Percentiles rank a stretch among this genome's conserved stretches.
Conservation (phyloP, 495 filamentous ascomycete species). For the Ascodesmis nigricans region DNA sequence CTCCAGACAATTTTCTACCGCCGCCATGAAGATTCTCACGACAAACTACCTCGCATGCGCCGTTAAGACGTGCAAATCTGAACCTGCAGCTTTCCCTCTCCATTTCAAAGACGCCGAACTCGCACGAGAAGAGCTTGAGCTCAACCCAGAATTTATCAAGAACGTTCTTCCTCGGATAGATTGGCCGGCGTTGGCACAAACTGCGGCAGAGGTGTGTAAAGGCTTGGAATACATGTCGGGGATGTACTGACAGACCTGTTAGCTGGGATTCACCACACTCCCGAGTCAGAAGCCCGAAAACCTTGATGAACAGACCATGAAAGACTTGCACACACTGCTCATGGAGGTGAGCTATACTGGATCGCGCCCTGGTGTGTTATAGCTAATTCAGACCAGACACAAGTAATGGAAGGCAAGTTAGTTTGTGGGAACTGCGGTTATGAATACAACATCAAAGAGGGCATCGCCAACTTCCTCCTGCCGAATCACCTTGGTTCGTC, state of each 20-base stretch:
- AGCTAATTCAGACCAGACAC: slow-evolving; percentile 31
- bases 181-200: slow-evolving; percentile 53
- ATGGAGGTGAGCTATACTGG: slow-evolving; percentile 33
- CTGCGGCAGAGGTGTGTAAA: slow-evolving; percentile 51
- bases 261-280: slow-evolving; percentile 69
- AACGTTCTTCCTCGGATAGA: slow-evolving; percentile 76
- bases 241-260: slow-evolving; percentile 2
- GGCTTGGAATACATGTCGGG: not conserved
- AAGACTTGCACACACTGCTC: slow-evolving; percentile 59
- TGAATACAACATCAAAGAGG: slow-evolving; percentile 79
- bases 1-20: too few relatives aligned
- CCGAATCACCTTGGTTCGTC: slow-evolving; percentile 86
- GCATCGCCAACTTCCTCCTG: slow-evolving; percentile 87
- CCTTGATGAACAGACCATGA: slow-evolving; percentile 40
- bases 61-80: slow-evolving; percentile 73
- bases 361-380: not conserved
- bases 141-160: slow-evolving; percentile 52
- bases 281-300: slow-evolving; percentile 38
- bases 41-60: slow-evolving; percentile 95
- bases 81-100: slow-evolving; percentile 55
- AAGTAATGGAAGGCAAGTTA: slow-evolving; percentile 65
- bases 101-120: slow-evolving; percentile 83
- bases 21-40: slow-evolving; percentile 75
- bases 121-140: slow-evolving; percentile 52
- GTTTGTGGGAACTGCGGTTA: slow-evolving; percentile 82